These are phyloP conservation scores for Blastocystis sp. DNA, from an alignment of 352 stramenopile genomes.

Conservation along the genomic window DNA sequence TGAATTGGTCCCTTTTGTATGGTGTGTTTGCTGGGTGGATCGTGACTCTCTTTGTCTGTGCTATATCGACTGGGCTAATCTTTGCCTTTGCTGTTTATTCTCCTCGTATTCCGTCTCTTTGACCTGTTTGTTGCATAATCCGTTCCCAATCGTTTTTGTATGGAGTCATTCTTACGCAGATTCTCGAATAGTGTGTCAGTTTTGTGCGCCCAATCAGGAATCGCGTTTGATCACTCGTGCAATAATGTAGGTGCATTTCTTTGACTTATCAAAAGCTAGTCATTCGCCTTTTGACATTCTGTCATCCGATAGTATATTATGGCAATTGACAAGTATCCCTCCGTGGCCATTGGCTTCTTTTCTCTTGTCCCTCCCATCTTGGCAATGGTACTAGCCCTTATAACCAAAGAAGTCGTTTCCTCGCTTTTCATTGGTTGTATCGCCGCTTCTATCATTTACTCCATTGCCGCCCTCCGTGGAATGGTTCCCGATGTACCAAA, in stretches of 20 bases:
- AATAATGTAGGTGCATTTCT: neutral
- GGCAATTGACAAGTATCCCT: neutral
- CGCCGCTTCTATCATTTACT: slow-evolving; percentile 22
- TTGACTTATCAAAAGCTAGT: neutral
- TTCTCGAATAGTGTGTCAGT: neutral
- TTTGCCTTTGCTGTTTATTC: slow-evolving; percentile 58
- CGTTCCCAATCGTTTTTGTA: no score
- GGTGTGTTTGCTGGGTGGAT: slow-evolving; percentile 59
- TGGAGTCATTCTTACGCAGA: no score
- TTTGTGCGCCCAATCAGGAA: neutral
- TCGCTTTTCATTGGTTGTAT: slow-evolving; percentile 37
- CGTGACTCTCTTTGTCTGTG: slow-evolving; percentile 61
- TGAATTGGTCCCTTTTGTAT: slow-evolving; percentile 60
- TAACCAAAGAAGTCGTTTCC: slow-evolving; percentile 48
- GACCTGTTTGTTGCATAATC: neutral
- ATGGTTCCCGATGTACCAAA: neutral
- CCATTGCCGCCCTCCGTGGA: neutral
- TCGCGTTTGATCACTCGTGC: neutral
- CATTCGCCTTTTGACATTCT: neutral
- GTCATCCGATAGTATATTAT: neutral
- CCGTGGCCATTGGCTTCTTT: slow-evolving; percentile 10
- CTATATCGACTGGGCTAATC: slow-evolving; percentile 57
- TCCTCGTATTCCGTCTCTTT: neutral
- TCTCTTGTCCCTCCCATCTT: slow-evolving; percentile 32
- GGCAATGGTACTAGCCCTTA: slow-evolving; percentile 21